Percentiles rank a stretch among this genome's conserved stretches.
Conservation (phyloP, 257 asterid species). For the Nicotiana tomentosiformis region DNA sequence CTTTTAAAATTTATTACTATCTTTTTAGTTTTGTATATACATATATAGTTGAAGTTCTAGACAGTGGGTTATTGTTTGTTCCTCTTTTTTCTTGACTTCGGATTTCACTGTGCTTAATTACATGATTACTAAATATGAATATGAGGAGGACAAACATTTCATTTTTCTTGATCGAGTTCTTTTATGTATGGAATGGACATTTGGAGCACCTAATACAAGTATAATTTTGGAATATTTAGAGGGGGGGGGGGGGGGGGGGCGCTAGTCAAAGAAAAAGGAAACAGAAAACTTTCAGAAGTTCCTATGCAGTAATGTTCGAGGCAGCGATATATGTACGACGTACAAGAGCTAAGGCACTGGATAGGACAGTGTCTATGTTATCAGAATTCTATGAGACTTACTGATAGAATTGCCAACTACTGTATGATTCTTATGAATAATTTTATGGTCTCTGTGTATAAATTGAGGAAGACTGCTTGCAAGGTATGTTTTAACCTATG, state of each 20-base stretch:
- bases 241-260: neutral
- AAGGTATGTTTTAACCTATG: neutral
- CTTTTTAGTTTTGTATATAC: neutral
- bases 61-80: neutral
- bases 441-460: neutral
- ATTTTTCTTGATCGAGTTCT: neutral
- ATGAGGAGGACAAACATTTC: neutral
- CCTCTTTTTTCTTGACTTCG: neutral
- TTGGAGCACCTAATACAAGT: neutral
- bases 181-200: neutral
- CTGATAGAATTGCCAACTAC: neutral
- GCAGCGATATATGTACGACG: neutral
- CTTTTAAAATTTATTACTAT: neutral
- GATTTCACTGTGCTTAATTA: neutral
- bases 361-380: neutral
- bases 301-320: neutral
- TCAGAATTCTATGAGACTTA: neutral
- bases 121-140: neutral
- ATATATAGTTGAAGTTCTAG: too few relatives aligned
- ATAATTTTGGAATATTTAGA: neutral
- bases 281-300: neutral
- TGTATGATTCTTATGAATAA: neutral
- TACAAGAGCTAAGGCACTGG: neutral
- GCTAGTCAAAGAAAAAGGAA: neutral
- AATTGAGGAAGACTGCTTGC: neutral